Conservation (phyloP, 306 rosid species). For the Canavalia gladiata region DNA sequence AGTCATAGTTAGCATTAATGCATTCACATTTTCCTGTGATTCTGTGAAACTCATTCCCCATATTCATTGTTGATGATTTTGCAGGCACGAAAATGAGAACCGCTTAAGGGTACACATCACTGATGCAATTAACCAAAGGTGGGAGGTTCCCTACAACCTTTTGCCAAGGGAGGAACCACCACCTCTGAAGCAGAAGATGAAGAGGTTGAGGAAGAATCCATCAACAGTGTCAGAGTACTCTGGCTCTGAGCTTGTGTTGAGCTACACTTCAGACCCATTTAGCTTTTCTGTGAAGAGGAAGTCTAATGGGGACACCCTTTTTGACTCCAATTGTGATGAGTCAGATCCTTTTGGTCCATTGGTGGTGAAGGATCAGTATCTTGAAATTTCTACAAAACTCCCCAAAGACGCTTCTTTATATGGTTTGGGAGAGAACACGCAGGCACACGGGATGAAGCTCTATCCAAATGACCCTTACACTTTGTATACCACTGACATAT, state of each 20-base stretch:
- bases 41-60: background rate
- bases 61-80: conserved; percentile 13
- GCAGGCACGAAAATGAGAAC: conserved; percentile 74
- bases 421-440: conserved; percentile 91
- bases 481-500: conserved; percentile 71
- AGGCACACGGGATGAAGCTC: conserved; percentile 80
- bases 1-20: background rate
- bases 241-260: conserved; percentile 67
- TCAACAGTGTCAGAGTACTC: conserved; percentile 55
- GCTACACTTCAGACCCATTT: conserved; percentile 76
- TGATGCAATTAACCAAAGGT: conserved; percentile 75
- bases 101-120: conserved; percentile 86
- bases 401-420: conserved; percentile 78
- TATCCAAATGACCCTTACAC: conserved; percentile 83
- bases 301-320: conserved; percentile 77
- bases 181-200: conserved; percentile 50
- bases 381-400: conserved; percentile 79
- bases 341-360: conserved; percentile 62
- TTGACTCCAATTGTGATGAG: conserved; percentile 61
- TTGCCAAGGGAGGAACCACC: conserved; percentile 80
- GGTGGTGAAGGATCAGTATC: conserved; percentile 91
- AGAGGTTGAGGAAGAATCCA: conserved; percentile 47
- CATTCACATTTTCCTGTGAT: background rate
- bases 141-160: conserved; percentile 91
- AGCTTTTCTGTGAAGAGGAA: conserved; percentile 77